Evolutionary conservation across 768 basidiomycete genomes (phyloP).

Genomic region (Strobilomyces dryophilus): DNA sequence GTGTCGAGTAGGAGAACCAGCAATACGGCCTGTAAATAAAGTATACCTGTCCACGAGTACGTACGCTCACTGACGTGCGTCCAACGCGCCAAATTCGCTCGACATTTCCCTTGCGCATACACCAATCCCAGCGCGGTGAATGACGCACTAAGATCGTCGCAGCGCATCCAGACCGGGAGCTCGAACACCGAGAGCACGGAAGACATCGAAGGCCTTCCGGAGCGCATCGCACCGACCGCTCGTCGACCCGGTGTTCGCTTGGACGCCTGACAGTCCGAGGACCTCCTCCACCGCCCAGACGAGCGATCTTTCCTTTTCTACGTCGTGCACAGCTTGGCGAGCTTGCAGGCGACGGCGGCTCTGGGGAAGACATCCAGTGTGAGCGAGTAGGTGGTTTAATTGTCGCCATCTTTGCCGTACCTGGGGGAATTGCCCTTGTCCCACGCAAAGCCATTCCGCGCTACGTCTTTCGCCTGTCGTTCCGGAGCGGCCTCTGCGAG

Average conservation of each 20-base stretch:
- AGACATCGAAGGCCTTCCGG: too few species aligned
- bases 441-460: conserved; percentile 21
- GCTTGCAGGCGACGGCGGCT: conserved; percentile 42
- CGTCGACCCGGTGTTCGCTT: neutral
- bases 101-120: too few species aligned
- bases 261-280: conserved; percentile 25
- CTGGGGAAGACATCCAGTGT: too few species aligned
- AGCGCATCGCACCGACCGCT: neutral
- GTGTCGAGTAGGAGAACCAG: too few species aligned
- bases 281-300: conserved; percentile 42
- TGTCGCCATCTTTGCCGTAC: neutral
- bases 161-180: too few species aligned
- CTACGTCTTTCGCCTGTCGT: conserved; percentile 23
- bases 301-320: conserved; percentile 42
- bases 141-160: too few species aligned
- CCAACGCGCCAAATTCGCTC: too few species aligned
- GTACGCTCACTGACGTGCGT: too few species aligned
- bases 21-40: too few species aligned
- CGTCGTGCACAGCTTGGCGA: conserved; percentile 38
- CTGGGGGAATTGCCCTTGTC: conserved; percentile 11
- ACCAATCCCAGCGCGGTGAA: too few species aligned
- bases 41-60: too few species aligned
- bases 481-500: conserved; percentile 47
- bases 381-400: conserved; percentile 27
- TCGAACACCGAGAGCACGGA: too few species aligned